phyloP scores from a whole-genome alignment of 805 yeast genomes.

The Metschnikowia matae region DNA sequence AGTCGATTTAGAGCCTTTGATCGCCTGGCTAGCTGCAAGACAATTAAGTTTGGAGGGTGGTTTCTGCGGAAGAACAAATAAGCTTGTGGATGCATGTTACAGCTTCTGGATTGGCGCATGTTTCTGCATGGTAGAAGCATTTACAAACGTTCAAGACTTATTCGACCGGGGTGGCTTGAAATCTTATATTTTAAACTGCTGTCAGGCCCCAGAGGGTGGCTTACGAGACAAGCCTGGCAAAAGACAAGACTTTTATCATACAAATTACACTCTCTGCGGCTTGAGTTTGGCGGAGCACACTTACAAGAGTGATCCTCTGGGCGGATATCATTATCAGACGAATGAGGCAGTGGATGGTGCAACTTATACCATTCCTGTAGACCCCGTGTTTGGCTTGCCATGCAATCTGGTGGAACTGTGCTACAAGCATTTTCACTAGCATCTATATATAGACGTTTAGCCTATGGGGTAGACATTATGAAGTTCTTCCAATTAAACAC shows the following conservation, averaged over 20 bases:
- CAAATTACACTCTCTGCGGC: conserved; percentile 81
- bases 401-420: conserved; percentile 33
- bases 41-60: conserved; percentile 83
- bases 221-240: conserved; percentile 84
- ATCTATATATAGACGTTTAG: too few species aligned
- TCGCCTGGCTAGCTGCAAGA: conserved; percentile 66
- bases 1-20: conserved; percentile 46
- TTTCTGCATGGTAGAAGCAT: conserved; percentile 57
- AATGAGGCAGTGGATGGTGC: conserved; percentile 9
- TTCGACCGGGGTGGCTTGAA: conserved; percentile 57
- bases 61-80: conserved; percentile 83
- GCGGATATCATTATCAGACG: conserved; percentile 4
- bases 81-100: conserved; percentile 94
- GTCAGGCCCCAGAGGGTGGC: conserved; percentile 73
- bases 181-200: conserved; percentile 67
- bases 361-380: conserved; percentile 10
- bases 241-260: conserved; percentile 81
- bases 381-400: conserved; percentile 49
- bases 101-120: conserved; percentile 93
- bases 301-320: not conserved
- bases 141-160: conserved; percentile 24
- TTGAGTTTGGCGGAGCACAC: conserved; percentile 54
- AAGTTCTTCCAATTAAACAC: too few species aligned
- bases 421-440: conserved; percentile 5
- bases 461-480: too few species aligned